A percentile compares a stretch with the other conserved stretches of the same genome.
These are phyloP conservation scores for Suhomyces bokatorum DNA, from an alignment of 1,139 yeast genomes.

Conservation along the genomic window DNA sequence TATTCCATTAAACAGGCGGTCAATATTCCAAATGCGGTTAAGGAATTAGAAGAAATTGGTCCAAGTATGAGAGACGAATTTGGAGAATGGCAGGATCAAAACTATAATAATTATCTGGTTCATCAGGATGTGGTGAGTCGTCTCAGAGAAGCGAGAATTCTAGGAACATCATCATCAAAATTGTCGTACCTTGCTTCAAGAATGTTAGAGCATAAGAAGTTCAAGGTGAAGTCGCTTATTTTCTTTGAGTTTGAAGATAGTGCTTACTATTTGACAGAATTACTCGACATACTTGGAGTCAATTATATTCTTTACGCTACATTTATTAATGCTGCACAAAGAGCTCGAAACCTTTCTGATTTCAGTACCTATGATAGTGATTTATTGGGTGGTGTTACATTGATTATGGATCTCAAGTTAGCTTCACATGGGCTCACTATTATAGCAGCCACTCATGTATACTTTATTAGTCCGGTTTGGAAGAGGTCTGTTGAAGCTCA, in stretches of 20 bases:
- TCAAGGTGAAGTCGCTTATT: conserved; percentile 54
- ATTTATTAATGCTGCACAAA: conserved; percentile 48
- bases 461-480: conserved; percentile 72
- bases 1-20: conserved; percentile 10
- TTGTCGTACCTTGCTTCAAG: conserved; percentile 58
- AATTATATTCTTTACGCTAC: conserved; percentile 65
- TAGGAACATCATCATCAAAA: conserved; percentile 64
- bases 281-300: conserved; percentile 60
- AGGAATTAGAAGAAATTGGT: conserved; percentile 5
- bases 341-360: conserved; percentile 54
- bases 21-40: conserved; percentile 16
- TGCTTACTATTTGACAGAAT: conserved; percentile 66
- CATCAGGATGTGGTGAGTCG: not conserved
- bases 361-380: conserved; percentile 44
- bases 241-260: conserved; percentile 73
- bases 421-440: conserved; percentile 75
- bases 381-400: conserved; percentile 46
- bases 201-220: conserved; percentile 50
- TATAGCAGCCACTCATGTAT: conserved; percentile 66
- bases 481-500: conserved; percentile 68
- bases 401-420: conserved; percentile 65
- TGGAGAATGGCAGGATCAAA: too few relatives aligned
- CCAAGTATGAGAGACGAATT: not conserved
- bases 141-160: conserved; percentile 36
- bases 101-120: not conserved